These are phyloP conservation scores for Xylaria arbuscula DNA, from an alignment of 2,329 filamentous ascomycete genomes.

Conservation along the genomic window DNA sequence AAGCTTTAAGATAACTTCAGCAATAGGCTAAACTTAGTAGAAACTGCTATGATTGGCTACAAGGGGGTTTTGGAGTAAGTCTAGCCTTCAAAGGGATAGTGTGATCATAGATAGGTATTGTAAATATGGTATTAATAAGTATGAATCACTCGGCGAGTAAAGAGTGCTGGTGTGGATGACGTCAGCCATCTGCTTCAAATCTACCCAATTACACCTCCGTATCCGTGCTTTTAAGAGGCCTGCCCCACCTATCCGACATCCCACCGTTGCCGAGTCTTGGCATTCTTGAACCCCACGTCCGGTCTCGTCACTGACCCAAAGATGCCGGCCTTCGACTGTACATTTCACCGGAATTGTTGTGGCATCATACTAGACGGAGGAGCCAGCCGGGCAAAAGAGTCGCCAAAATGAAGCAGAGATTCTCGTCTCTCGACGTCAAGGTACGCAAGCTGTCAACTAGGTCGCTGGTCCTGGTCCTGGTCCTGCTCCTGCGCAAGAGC, in stretches of 20 bases:
- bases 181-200: constrained; percentile 13
- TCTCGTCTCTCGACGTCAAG: constrained; percentile 68
- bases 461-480: too few relatives aligned
- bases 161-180: background rate
- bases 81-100: too few relatives aligned
- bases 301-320: constrained; percentile 7
- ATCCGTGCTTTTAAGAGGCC: background rate
- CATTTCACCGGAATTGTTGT: background rate
- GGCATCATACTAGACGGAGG: background rate
- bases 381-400: background rate
- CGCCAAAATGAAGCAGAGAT: constrained; percentile 65
- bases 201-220: constrained; percentile 14
- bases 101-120: too few relatives aligned
- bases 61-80: too few relatives aligned
- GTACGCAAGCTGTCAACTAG: constrained; percentile 48
- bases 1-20: too few relatives aligned
- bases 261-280: constrained; percentile 20
- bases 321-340: background rate
- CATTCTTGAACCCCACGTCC: constrained; percentile 30
- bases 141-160: constrained; percentile 19
- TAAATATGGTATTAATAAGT: too few relatives aligned
- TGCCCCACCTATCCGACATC: constrained; percentile 29
- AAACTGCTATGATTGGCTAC: too few relatives aligned
- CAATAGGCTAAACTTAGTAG: too few relatives aligned
- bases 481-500: too few relatives aligned